Evolutionary conservation across 257 asterid genomes (phyloP), one percentile per base, ranked within the genome.

Genomic region (Solanum commersonii): DNA sequence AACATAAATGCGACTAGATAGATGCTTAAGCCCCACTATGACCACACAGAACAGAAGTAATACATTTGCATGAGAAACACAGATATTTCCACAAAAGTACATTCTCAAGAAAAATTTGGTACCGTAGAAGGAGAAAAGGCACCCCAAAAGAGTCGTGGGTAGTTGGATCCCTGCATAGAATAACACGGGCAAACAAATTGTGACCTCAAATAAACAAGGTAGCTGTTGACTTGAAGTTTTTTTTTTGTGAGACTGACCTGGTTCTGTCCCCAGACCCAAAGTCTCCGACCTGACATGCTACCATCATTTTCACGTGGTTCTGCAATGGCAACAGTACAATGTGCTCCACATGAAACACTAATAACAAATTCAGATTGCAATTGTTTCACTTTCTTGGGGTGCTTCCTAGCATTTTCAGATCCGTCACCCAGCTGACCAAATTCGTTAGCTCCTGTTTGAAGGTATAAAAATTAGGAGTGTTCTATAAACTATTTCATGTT

Each of bases 351-450:
- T 40, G 99, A 93, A 88, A 94, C 98, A 49, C 97, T 93, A 83
- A 95, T 87, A 87, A 96, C 99, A 86, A 90, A 94, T 91, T 97
- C 99, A 88, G 96, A 91, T 91, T 91, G 91, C 91, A 97, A 89
- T 67, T 90, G 94, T 91, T 90, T 92, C 86, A 97, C 98, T 90
- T 94, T 94, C 92, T 84, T 93, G n/a, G 99, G 99, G 79, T 92
- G 92, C 89, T 94, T 95, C 90, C 93, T 91, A 87, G 94, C 92
- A 85, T 29, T 90, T 91, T 96, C 99, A 52, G 96, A 91, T 87
- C 99, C 99, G 92, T 97, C 98, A 27, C 99, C 99, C 67, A 97
- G 95, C 94, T 97, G 98, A 91, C 99, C 99, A 89, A 94, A 97
- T 38, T 97, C 99, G 86, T 97, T 97, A 27, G 98, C 96, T 91